Base-by-base conservation (phyloP, 805 yeast genomes). In the Candida sonorensis region DNA sequence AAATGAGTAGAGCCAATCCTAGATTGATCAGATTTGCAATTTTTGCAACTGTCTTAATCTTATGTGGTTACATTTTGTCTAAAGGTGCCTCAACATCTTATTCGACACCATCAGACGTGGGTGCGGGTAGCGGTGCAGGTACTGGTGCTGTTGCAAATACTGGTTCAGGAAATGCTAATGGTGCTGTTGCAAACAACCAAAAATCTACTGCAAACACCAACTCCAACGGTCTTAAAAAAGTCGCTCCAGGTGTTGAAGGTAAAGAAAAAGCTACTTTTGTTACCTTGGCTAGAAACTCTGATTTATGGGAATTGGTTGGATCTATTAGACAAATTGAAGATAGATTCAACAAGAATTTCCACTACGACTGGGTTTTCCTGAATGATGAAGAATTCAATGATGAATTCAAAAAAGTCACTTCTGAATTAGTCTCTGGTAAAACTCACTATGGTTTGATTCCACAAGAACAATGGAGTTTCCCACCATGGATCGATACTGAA, bases 361-460 rank as follows among this genome's bases (percentile, higher is more conserved):
- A 82, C 42, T 90, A 90, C 53, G 97, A 94, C 47, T 90, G 97
- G 97, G 92, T 87, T 17, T 92, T 90, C 57, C 67, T 90, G 48
- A 90, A 90, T 57, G 96, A 90, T 55, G 86, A 78, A 36, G 80
- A 71, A 29, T 92, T 90, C 61, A 67, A 75, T 31, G 87, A 84
- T 3, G 92, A 85, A 47, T 90, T 92, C 59, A 84, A 75, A 48
- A 60, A 62, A 17, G 69, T 75, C 18, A 82, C 94, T 10, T 41
- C 72, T 2, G 69, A 81, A 10, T 60, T 86, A 50, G 77, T 78
- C 11, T 76, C 88, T 21, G 97, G 97, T 42, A 67, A 55, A 6
- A 77, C 88, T 30, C 69, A 77, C 42, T 92, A 78, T 50, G 97
- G 94, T 29, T 36, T 69, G 27, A 79, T 90, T 46, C 92, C 90